Percentiles rank a stretch among this genome's conserved stretches.
These are phyloP conservation scores for Pseudogymnoascus sp. DNA, from an alignment of 2,329 filamentous ascomycete genomes.

Conservation along the genomic window DNA sequence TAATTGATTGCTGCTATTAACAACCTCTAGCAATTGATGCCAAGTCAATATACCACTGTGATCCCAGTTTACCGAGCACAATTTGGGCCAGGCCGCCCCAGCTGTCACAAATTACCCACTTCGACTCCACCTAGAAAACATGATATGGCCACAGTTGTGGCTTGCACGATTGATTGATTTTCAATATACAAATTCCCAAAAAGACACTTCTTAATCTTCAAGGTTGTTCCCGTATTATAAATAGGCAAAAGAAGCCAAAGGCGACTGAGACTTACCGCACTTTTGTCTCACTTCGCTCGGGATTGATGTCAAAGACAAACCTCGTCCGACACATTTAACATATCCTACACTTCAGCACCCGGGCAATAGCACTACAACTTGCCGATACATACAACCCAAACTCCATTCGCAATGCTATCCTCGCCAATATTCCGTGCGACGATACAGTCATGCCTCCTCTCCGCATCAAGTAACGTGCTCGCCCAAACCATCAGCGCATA, in stretches of 20 bases:
- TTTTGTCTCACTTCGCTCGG: neutral
- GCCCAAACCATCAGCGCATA: constrained; percentile 65
- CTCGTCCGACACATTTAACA: neutral
- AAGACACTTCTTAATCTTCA: neutral
- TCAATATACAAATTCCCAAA: neutral
- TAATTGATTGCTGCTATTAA: neutral
- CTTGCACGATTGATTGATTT: neutral
- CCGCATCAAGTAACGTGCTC: constrained; percentile 63
- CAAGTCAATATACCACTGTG: neutral
- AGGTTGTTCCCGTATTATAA: neutral
- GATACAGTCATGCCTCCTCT: constrained; percentile 59
- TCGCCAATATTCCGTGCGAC: constrained; percentile 54
- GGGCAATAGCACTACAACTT: no score
- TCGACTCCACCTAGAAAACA: neutral
- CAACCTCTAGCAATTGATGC: neutral
- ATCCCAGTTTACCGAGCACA: neutral
- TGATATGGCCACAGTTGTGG: neutral
- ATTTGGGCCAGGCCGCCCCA: neutral
- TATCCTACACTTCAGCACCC: neutral
- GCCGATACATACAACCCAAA: neutral
- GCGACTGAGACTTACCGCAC: neutral
- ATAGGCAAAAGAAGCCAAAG: neutral
- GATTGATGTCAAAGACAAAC: neutral
- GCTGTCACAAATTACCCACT: neutral
- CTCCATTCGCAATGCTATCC: constrained; percentile 13